Evolutionary conservation across 2,329 filamentous ascomycete species (phyloP).

Genomic region (Septoria linicola): DNA sequence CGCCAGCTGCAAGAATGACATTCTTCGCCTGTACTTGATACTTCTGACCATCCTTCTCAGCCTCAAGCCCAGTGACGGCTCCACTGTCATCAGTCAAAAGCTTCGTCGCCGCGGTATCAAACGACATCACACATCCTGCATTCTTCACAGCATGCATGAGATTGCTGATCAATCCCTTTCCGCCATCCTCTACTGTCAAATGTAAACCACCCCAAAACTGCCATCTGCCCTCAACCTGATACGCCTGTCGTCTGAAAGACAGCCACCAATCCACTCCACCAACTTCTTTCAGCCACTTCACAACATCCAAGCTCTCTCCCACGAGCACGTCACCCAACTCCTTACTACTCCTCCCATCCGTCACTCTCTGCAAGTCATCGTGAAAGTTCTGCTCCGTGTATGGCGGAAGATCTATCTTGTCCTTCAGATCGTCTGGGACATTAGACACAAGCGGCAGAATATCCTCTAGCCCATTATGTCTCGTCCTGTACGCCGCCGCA

Average conservation of each 20-base stretch:
- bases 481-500: slow-evolving; percentile 62
- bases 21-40: slow-evolving; percentile 40
- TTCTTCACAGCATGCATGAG: slow-evolving; percentile 46
- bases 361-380: slow-evolving; percentile 58
- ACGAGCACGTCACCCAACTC: slow-evolving; percentile 53
- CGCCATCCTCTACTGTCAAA: slow-evolving; percentile 60
- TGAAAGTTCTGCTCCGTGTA: slow-evolving; percentile 58
- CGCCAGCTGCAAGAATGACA: slow-evolving; percentile 60
- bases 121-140: slow-evolving; percentile 49
- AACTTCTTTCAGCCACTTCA: slow-evolving; percentile 34
- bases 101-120: slow-evolving; percentile 48
- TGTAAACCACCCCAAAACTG: slow-evolving; percentile 68
- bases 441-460: slow-evolving; percentile 64
- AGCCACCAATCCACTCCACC: slow-evolving; percentile 44
- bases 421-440: slow-evolving; percentile 47
- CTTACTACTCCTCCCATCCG: slow-evolving; percentile 53
- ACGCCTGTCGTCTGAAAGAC: slow-evolving; percentile 65
- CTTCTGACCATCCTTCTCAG: slow-evolving; percentile 30
- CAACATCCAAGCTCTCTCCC: slow-evolving; percentile 30
- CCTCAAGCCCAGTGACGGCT: slow-evolving; percentile 37
- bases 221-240: slow-evolving; percentile 58
- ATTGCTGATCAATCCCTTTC: slow-evolving; percentile 58
- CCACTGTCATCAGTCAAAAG: slow-evolving; percentile 41
- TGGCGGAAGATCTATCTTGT: slow-evolving; percentile 57
- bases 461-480: slow-evolving; percentile 56